Evolutionary conservation across 495 filamentous ascomycete genomes (phyloP), one percentile per base, ranked within the genome.

Genomic region (Cairneyella variabilis): DNA sequence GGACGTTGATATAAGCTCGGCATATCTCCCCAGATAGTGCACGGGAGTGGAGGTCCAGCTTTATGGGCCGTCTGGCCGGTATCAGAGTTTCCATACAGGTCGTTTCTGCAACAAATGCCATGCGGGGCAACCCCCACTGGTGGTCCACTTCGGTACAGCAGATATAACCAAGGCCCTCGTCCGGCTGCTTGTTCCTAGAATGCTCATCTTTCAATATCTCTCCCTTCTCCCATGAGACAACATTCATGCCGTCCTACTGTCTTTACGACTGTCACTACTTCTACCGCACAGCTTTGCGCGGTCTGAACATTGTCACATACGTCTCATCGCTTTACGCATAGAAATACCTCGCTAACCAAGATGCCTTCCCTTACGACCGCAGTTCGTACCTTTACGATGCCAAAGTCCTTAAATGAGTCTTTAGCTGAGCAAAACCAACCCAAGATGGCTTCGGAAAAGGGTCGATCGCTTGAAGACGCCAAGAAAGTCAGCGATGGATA

Each of bases 231-330:
- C 2, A 40, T 43, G 56, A 45, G 43, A 50, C n/a, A n/a, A n/a
- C n/a, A n/a, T n/a, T n/a, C n/a, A 93, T 92, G 88, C 88, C 88
- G 72, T 70, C 78, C 56, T 93, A 90, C 68, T 95, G 74, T 68
- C 75, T 86, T 42, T 86, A 93, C 76, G 87, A 95, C 67, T 95
- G 88, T 65, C 89, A 93, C 66, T 93, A 92, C 69, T 95, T 95
- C 77, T 91, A 88, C 76, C 86, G 87, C 76, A 91, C 82, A 63
- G 85, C 88, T 59, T 71, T 93, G 69, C 87, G 85, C 74, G 82
- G 90, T 67, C 74, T 92, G 34, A 91, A 86, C 55, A 85, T 95
- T 51, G 75, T 81, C 66, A 91, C 86, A 53, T 76, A 71, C 60
- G 81, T 93, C 62, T 87, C 86, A 53, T 83, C 84, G 61, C 74